A percentile compares a stretch with the other conserved stretches of the same genome.
These are phyloP conservation scores for Mycotypha africana DNA, from an alignment of 371 early-diverging fungal genomes.

Conservation along the genomic window DNA sequence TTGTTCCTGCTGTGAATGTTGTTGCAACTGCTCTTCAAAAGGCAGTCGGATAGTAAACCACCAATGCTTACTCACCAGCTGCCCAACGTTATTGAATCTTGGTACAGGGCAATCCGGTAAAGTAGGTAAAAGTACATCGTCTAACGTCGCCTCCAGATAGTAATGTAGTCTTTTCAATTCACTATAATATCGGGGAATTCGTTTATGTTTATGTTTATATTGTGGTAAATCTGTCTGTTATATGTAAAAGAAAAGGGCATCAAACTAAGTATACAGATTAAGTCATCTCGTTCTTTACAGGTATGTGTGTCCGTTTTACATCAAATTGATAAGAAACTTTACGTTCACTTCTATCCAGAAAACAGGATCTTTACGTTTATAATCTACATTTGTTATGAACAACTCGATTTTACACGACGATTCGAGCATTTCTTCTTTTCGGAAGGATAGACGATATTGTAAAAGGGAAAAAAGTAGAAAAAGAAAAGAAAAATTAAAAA, in stretches of 20 bases:
- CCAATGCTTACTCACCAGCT: conserved; percentile 25
- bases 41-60: conserved; percentile 22
- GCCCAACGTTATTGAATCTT: conserved; percentile 26
- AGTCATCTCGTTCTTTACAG: no score
- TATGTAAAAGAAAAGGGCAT: no score
- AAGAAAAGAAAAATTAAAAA: no score
- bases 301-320: no score
- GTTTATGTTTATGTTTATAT: conserved; percentile 35
- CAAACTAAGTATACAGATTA: neutral
- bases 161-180: conserved; percentile 31
- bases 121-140: conserved; percentile 33
- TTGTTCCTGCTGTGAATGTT: no score
- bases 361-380: conserved; percentile 42
- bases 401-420: no score
- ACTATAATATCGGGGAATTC: conserved; percentile 39
- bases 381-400: conserved; percentile 35
- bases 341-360: conserved; percentile 43
- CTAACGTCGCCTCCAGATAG: conserved; percentile 23
- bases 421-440: no score
- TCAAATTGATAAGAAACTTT: conserved; percentile 6
- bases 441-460: no score
- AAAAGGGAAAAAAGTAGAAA: no score
- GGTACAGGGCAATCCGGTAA: conserved; percentile 33
- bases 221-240: no score
- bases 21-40: neutral